Percentiles rank a stretch among this genome's conserved stretches.
These are phyloP conservation scores for Talaromyces adpressus DNA, from an alignment of 495 filamentous ascomycete species.

Conservation along the genomic window DNA sequence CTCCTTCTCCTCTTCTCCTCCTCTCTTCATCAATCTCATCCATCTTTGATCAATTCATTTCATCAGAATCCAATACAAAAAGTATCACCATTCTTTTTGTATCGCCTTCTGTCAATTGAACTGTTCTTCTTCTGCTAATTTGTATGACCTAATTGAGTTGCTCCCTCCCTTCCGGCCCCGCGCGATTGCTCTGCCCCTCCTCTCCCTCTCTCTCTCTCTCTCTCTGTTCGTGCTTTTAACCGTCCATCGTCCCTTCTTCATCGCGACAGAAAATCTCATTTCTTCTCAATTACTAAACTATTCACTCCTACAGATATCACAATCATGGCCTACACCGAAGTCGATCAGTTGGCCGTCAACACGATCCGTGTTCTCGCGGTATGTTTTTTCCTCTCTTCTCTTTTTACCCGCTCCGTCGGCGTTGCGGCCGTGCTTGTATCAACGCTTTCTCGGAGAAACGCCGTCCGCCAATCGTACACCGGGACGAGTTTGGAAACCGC, in stretches of 20 bases:
- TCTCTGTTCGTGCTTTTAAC: not conserved
- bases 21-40: conserved; percentile 4
- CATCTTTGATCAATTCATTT: not conserved
- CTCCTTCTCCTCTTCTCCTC: conserved; percentile 5
- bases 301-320: conserved; percentile 26
- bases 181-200: not conserved
- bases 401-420: not conserved
- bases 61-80: conserved; percentile 4
- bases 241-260: not conserved
- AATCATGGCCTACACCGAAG: conserved; percentile 84
- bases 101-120: conserved; percentile 6
- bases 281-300: not conserved
- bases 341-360: conserved; percentile 89
- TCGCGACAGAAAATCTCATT: not conserved
- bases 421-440: not conserved
- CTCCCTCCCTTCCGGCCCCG: not conserved
- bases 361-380: conserved; percentile 95
- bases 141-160: conserved; percentile 1
- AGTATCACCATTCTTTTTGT: not conserved
- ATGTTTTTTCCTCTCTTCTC: conserved; percentile 19
- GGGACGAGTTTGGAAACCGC: not conserved
- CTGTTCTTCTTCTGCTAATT: not conserved
- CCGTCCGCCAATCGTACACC: not conserved
- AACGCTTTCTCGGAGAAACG: not conserved
- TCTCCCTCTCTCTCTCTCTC: not conserved